These are phyloP conservation scores for Aspergillus brasiliensis DNA, from an alignment of 2,329 filamentous ascomycete genomes.

Conservation along the genomic window DNA sequence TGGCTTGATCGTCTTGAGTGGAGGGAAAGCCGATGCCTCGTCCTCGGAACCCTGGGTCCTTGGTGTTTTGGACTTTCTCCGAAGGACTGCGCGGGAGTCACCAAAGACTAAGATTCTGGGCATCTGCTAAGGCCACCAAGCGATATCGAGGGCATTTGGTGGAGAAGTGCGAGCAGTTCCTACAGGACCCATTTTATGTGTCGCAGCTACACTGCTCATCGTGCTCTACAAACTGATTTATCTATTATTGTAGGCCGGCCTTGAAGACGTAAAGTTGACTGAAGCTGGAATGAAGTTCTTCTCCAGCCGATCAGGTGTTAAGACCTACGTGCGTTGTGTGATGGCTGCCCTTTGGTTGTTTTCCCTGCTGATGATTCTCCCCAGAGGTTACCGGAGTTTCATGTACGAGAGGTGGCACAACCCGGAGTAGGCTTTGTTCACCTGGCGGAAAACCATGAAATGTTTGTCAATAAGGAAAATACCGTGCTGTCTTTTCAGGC, in stretches of 20 bases:
- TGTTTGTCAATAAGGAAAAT: constrained; percentile 42
- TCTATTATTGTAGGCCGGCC: constrained; percentile 35
- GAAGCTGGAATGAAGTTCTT: constrained; percentile 44
- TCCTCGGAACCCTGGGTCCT: constrained; percentile 47
- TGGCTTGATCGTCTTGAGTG: constrained; percentile 49
- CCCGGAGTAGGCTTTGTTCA: constrained; percentile 37
- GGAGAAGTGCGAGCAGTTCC: constrained; percentile 43
- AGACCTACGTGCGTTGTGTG: neutral
- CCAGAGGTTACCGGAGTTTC: constrained; percentile 45
- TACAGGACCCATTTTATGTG: constrained; percentile 13
- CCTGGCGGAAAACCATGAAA: constrained; percentile 43
- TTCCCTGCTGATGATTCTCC: constrained; percentile 10
- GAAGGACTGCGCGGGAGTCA: constrained; percentile 29
- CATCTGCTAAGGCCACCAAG: constrained; percentile 52
- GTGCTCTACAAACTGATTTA: neutral
- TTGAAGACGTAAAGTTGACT: constrained; percentile 38
- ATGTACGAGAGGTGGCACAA: constrained; percentile 41
- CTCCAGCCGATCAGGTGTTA: neutral
- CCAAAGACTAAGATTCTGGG: constrained; percentile 40
- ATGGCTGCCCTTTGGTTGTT: neutral
- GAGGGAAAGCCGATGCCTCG: constrained; percentile 40
- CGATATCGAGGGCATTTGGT: constrained; percentile 37
- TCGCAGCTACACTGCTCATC: neutral
- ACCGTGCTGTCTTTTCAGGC: constrained; percentile 50
- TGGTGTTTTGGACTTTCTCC: constrained; percentile 45